Percentiles rank a stretch among this genome's conserved stretches.
These are phyloP conservation scores for Beauveria pseudobassiana DNA, from an alignment of 2,329 filamentous ascomycete genomes.

Conservation along the genomic window DNA sequence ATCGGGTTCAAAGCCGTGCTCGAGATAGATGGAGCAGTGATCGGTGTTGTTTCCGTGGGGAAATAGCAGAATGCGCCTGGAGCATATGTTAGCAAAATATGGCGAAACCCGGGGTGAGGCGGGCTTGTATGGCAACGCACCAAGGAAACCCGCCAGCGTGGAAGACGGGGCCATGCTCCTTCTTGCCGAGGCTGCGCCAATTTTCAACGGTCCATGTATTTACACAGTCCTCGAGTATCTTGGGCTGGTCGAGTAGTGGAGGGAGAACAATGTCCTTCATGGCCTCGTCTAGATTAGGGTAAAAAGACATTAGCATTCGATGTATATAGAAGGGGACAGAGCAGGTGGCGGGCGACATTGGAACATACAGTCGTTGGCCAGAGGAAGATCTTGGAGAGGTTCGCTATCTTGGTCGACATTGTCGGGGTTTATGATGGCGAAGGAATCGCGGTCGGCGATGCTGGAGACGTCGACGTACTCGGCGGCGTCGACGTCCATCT, in stretches of 20 bases:
- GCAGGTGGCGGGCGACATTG: background rate
- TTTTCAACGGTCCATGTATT: constrained; percentile 83
- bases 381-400: constrained; percentile 37
- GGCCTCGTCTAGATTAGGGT: constrained; percentile 54
- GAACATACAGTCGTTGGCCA: constrained; percentile 47
- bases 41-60: constrained; percentile 93
- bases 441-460: constrained; percentile 41
- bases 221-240: constrained; percentile 66
- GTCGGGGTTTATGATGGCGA: constrained; percentile 49
- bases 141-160: constrained; percentile 82
- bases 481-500: constrained; percentile 49
- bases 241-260: constrained; percentile 65
- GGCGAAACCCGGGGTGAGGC: background rate
- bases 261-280: constrained; percentile 77
- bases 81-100: constrained; percentile 16
- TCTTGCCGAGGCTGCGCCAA: constrained; percentile 70
- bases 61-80: constrained; percentile 88
- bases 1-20: constrained; percentile 76
- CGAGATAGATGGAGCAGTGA: constrained; percentile 88
- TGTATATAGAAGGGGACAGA: background rate
- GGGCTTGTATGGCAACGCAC: constrained; percentile 37
- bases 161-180: constrained; percentile 83
- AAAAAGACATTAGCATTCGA: constrained; percentile 15
- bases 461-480: constrained; percentile 45
- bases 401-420: constrained; percentile 41